Percentiles rank a stretch among this genome's conserved stretches.
These are phyloP conservation scores for Microbotryum saponariae DNA, from an alignment of 1,284 basidiomycete species.

Conservation along the genomic window DNA sequence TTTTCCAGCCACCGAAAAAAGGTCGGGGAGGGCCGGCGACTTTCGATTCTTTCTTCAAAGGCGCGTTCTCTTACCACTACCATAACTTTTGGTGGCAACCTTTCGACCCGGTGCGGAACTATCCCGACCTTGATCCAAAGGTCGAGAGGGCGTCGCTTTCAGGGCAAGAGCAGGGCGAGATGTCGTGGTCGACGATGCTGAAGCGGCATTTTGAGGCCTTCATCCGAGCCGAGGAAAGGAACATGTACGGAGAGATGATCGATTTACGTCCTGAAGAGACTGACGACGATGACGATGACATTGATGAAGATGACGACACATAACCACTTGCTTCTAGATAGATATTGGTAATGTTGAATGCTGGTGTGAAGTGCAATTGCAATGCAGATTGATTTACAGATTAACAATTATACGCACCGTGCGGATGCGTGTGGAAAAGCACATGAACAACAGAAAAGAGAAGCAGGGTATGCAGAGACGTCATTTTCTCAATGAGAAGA, in stretches of 20 bases:
- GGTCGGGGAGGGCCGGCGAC: constrained; percentile 63
- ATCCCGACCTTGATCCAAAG: constrained; percentile 59
- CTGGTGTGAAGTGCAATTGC: too few relatives aligned
- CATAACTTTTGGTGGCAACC: constrained; percentile 86
- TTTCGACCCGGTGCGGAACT: constrained; percentile 77
- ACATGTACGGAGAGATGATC: constrained; percentile 53
- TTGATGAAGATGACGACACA: too few relatives aligned
- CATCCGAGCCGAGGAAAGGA: constrained; percentile 72
- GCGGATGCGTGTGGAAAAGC: too few relatives aligned
- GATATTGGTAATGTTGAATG: too few relatives aligned
- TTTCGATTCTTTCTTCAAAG: constrained; percentile 72
- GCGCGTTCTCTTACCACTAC: constrained; percentile 76
- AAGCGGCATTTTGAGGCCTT: constrained; percentile 86
- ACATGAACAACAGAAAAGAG: too few relatives aligned
- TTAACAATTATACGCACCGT: too few relatives aligned
- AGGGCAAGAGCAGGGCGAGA: constrained; percentile 52
- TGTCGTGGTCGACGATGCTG: constrained; percentile 79
- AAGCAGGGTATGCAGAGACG: neutral
- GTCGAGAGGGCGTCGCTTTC: neutral
- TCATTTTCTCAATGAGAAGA: neutral
- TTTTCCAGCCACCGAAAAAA: constrained; percentile 65
- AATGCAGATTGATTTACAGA: too few relatives aligned
- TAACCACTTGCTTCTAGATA: too few relatives aligned
- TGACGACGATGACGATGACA: too few relatives aligned
- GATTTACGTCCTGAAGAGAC: neutral